Base-by-base conservation (phyloP, 2,329 filamentous ascomycete genomes). In the Botrytis byssoidea region DNA sequence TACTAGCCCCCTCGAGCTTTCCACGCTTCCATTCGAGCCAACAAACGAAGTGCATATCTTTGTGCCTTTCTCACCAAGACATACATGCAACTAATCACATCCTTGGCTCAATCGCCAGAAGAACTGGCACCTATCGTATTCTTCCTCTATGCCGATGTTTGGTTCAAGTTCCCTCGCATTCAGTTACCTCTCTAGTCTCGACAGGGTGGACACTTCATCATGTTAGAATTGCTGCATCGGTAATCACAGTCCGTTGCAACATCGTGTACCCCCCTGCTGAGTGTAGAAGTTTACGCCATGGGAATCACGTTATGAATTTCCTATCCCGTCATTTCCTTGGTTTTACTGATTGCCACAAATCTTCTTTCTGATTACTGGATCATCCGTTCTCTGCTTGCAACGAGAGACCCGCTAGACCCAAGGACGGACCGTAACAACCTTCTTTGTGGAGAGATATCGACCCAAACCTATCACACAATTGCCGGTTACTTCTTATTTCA, bases 231-330 rank as follows among this genome's bases (percentile, higher is more conserved):
- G 10, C 71, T 70, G 66, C 71, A 73, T 51, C n/a, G 66, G 63
- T 63, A 25, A 63, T 74, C 68, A 74, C 72, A 67, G 42, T 69
- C 55, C 60, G 32, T 71, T 71, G 55, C 65, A 74, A 74, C 71
- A 55, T 70, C 70, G 70, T 77, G 77, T 76, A 76, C 35, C 46
- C 59, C 65, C 72, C 76, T 74, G 73, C 75, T 74, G 75, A 73
- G 76, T 79, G 76, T 76, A 75, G 69, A 69, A 72, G 37, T 59
- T 63, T 63, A 71, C 59, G 66, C 64, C 70, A 74, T 74, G 74
- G 70, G 74, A 61, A 79, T 81, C 80, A 81, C 79, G 77, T 80
- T 80, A 81, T 76, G 74, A 73, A 69, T 63, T 70, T 73, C 67
- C 73, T 67, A 59, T 78, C 78, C 77, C 77, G 78, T 76, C 66